A percentile compares a stretch with the other conserved stretches of the same genome.
Evolutionary conservation across 257 asterid genomes (phyloP).

Genomic region (Coffea eugenioides): DNA sequence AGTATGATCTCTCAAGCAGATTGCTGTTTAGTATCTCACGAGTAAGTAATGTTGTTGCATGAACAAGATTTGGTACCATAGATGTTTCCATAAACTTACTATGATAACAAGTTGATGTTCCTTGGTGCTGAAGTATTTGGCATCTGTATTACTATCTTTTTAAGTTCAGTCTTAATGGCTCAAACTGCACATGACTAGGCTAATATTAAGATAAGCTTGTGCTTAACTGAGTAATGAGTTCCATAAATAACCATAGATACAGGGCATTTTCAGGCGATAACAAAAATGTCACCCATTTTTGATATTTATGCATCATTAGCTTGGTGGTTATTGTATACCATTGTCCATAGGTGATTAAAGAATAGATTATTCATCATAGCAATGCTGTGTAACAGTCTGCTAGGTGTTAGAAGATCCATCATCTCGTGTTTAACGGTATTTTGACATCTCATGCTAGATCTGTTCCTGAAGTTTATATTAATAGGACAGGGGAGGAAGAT

Average conservation of each 20-base stretch:
- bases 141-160: background rate
- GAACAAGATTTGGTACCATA: background rate
- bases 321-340: background rate
- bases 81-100: background rate
- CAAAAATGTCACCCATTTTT: background rate
- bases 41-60: slow-evolving; percentile 43
- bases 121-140: background rate
- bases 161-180: background rate
- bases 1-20: slow-evolving; percentile 33
- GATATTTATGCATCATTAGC: background rate
- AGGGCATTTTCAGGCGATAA: background rate
- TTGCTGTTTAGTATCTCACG: slow-evolving; percentile 54
- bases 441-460: background rate
- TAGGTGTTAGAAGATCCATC: background rate
- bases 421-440: background rate
- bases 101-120: background rate
- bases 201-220: background rate
- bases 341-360: background rate
- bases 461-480: background rate
- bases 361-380: background rate
- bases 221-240: background rate
- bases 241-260: background rate
- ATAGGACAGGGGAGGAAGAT: background rate
- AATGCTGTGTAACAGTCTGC: background rate
- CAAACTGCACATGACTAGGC: background rate